phyloP scores from a whole-genome alignment of 257 asterid genomes.

The Coffea canephora region DNA sequence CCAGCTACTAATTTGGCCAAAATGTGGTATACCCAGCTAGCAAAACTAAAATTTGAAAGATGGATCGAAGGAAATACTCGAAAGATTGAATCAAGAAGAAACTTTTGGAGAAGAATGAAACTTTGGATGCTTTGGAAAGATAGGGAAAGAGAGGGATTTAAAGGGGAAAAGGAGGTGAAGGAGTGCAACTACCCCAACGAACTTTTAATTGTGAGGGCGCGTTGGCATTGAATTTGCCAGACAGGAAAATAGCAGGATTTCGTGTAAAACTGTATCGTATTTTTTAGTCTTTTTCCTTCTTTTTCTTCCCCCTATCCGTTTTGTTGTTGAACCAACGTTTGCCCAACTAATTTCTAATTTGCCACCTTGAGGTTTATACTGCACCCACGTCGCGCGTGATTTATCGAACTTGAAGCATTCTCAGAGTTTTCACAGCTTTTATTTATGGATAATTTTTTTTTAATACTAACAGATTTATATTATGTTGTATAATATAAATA shows the following conservation, averaged over 20 bases:
- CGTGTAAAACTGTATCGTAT: not conserved
- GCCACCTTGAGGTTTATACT: conserved; percentile 14
- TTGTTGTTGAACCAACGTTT: conserved; percentile 2
- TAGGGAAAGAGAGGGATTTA: conserved; percentile 41
- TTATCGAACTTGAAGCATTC: not conserved
- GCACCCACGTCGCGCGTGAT: not conserved
- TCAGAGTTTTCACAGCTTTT: not conserved
- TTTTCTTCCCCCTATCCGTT: too few relatives aligned
- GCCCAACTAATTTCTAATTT: conserved; percentile 21
- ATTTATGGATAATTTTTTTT: not conserved
- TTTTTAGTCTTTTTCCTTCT: not conserved
- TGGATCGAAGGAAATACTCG: not conserved
- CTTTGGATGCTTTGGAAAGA: conserved; percentile 14
- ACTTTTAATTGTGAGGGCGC: conserved; percentile 43
- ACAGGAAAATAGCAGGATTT: conserved; percentile 27
- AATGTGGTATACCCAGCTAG: not conserved
- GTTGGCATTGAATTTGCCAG: conserved; percentile 52
- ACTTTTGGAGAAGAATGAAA: not conserved
- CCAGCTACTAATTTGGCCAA: not conserved
- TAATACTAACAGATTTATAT: too few relatives aligned
- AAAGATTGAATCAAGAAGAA: not conserved
- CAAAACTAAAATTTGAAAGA: not conserved
- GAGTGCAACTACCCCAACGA: conserved; percentile 67
- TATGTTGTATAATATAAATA: too few relatives aligned
- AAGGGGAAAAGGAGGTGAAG: conserved; percentile 18